A percentile compares a stretch with the other conserved stretches of the same genome.
Evolutionary conservation across 1,284 basidiomycete genomes (phyloP).

Genomic region (Cutaneotrichosporon sp.): DNA sequence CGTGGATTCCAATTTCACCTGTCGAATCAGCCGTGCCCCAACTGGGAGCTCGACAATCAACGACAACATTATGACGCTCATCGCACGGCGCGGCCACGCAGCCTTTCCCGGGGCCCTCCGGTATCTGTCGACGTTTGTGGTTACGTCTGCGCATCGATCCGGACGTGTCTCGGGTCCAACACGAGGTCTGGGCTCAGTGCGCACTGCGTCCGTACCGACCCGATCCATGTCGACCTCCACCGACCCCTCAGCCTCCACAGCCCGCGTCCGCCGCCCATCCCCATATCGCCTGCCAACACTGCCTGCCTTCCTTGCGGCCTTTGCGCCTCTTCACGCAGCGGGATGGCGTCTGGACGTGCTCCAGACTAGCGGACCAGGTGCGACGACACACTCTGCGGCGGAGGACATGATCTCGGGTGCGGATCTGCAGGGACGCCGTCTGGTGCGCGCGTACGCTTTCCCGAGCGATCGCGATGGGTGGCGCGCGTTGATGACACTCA

Average conservation of each 20-base stretch:
- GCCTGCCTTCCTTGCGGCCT: slow-evolving; percentile 32
- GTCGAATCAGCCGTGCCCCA: too few relatives aligned
- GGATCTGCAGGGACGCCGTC: slow-evolving; percentile 37
- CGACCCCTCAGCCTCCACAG: not conserved
- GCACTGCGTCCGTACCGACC: too few relatives aligned
- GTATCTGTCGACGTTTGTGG: not conserved
- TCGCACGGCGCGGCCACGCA: too few relatives aligned
- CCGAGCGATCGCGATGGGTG: slow-evolving; percentile 35
- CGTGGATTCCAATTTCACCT: too few relatives aligned
- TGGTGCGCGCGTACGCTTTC: slow-evolving; percentile 37
- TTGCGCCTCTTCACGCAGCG: slow-evolving; percentile 39
- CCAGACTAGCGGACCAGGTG: not conserved
- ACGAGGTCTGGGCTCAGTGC: not conserved
- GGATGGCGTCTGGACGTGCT: slow-evolving; percentile 40
- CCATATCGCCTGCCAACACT: slow-evolving; percentile 42
- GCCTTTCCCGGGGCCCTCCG: too few relatives aligned
- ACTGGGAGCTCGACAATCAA: not conserved
- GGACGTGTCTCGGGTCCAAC: not conserved
- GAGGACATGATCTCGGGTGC: slow-evolving; percentile 13
- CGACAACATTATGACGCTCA: too few relatives aligned
- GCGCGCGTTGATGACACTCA: slow-evolving; percentile 26
- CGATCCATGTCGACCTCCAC: not conserved
- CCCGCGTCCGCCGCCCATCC: slow-evolving; percentile 24
- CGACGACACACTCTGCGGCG: slow-evolving; percentile 9
- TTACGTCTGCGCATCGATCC: not conserved